Evolutionary conservation across 345 rosid species (phyloP).

Genomic region (Brassica cretica): DNA sequence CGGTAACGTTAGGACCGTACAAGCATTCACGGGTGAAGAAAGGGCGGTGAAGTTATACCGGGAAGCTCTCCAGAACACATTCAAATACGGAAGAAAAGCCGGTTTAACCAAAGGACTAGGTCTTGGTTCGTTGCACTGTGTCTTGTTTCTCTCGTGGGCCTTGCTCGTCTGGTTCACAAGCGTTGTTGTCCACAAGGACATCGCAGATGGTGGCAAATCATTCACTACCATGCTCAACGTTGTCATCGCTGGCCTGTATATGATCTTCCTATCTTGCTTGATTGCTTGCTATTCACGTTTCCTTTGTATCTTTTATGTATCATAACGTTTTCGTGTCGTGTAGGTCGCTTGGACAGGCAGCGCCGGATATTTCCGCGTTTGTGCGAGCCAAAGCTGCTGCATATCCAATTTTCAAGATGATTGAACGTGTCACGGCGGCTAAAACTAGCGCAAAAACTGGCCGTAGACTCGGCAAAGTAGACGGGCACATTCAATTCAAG

Average conservation of each 20-base stretch:
- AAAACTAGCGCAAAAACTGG: slow-evolving; percentile 62
- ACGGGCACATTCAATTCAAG: slow-evolving; percentile 76
- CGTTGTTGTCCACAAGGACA: slow-evolving; percentile 73
- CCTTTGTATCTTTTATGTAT: background rate
- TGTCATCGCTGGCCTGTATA: slow-evolving; percentile 89
- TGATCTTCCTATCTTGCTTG: background rate
- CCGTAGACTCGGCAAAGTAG: slow-evolving; percentile 52
- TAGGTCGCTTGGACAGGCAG: slow-evolving; percentile 94
- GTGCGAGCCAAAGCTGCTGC: slow-evolving; percentile 85
- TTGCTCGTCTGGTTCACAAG: slow-evolving; percentile 95
- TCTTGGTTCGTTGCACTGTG: slow-evolving; percentile 80
- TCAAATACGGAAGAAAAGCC: slow-evolving; percentile 73
- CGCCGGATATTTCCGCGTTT: slow-evolving; percentile 85
- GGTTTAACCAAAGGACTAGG: slow-evolving; percentile 94
- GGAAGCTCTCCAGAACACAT: slow-evolving; percentile 71
- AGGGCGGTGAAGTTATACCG: slow-evolving; percentile 69
- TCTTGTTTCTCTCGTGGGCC: slow-evolving; percentile 90
- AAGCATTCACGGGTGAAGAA: slow-evolving; percentile 95
- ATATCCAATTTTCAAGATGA: slow-evolving; percentile 89
- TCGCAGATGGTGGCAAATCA: slow-evolving; percentile 84
- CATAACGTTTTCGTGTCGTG: background rate
- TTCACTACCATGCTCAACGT: slow-evolving; percentile 99
- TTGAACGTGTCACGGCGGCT: slow-evolving; percentile 67
- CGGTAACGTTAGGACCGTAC: slow-evolving; percentile 94
- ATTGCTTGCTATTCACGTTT: slow-evolving; percentile 15